These are phyloP conservation scores for Simplicillium sp. DNA, from an alignment of 2,329 filamentous ascomycete species.

Conservation along the genomic window DNA sequence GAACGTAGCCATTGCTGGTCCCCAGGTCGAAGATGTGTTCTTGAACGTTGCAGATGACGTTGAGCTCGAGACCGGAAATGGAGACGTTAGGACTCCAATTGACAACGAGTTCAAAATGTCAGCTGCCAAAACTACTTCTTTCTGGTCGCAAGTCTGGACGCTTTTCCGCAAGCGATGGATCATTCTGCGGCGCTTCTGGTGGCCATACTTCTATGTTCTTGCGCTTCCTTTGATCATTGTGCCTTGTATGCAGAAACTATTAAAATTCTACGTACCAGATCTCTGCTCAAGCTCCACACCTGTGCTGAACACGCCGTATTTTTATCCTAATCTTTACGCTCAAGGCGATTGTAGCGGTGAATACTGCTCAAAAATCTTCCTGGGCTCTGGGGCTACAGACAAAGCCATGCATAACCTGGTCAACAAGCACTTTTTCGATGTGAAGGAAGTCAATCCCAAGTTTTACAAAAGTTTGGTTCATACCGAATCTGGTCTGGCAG, in stretches of 20 bases:
- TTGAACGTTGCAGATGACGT: conserved; percentile 15
- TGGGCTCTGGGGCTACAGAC: conserved; percentile 13
- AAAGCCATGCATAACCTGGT: conserved; percentile 16
- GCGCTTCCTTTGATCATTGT: conserved; percentile 65
- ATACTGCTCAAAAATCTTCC: not conserved
- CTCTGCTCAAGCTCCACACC: conserved; percentile 33
- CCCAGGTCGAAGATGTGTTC: conserved; percentile 23
- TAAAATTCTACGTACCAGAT: conserved; percentile 42
- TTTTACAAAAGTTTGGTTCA: conserved; percentile 4
- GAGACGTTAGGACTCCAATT: not conserved
- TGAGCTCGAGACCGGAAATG: conserved; percentile 1
- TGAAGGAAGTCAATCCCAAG: conserved; percentile 2
- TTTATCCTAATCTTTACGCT: not conserved
- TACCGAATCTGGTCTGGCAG: not conserved
- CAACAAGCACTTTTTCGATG: conserved; percentile 5
- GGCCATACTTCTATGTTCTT: conserved; percentile 65
- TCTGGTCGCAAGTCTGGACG: conserved; percentile 49
- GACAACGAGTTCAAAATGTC: not conserved
- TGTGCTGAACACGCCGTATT: not conserved
- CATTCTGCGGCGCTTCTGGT: conserved; percentile 63
- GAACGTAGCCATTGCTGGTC: conserved; percentile 18
- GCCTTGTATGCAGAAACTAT: conserved; percentile 61
- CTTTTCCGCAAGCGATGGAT: conserved; percentile 65
- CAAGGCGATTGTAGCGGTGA: not conserved
- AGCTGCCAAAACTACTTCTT: conserved; percentile 7